These are phyloP conservation scores for Tulasnella sp. DNA, from an alignment of 768 basidiomycete species.

Conservation along the genomic window DNA sequence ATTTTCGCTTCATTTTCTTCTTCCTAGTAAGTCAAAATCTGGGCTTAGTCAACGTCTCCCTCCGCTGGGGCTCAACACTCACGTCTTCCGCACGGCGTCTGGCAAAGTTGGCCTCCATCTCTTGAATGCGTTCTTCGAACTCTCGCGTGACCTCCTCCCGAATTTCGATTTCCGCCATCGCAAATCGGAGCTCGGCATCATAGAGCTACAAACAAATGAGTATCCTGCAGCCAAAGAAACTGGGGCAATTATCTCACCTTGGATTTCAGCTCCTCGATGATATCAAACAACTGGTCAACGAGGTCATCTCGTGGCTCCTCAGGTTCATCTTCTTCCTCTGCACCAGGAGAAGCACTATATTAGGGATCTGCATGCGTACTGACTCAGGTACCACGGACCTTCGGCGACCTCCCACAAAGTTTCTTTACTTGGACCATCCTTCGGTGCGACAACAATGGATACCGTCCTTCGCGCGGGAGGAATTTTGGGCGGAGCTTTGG, in stretches of 20 bases:
- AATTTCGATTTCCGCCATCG: constrained; percentile 84
- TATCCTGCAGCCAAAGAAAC: background rate
- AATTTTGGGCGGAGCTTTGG: constrained; percentile 6
- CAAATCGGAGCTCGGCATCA: constrained; percentile 86
- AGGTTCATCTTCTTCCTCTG: constrained; percentile 63
- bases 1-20: constrained; percentile 83
- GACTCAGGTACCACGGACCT: constrained; percentile 54
- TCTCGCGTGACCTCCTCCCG: constrained; percentile 90
- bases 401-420: constrained; percentile 83
- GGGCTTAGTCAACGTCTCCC: background rate
- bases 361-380: constrained; percentile 5
- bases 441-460: constrained; percentile 49
- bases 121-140: constrained; percentile 86
- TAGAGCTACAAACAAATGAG: constrained; percentile 59
- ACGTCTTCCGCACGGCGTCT: constrained; percentile 80
- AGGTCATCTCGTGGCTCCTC: constrained; percentile 86
- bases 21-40: constrained; percentile 53
- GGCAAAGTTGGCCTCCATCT: constrained; percentile 79
- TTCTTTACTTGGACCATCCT: constrained; percentile 77
- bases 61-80: constrained; percentile 37
- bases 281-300: constrained; percentile 89
- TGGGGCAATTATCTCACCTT: constrained; percentile 54
- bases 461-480: constrained; percentile 21
- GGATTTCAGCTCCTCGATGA: constrained; percentile 77
- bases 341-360: constrained; percentile 45